Evolutionary conservation across 75 land plant genomes (phyloP).

Genomic region (Picea glauca): DNA sequence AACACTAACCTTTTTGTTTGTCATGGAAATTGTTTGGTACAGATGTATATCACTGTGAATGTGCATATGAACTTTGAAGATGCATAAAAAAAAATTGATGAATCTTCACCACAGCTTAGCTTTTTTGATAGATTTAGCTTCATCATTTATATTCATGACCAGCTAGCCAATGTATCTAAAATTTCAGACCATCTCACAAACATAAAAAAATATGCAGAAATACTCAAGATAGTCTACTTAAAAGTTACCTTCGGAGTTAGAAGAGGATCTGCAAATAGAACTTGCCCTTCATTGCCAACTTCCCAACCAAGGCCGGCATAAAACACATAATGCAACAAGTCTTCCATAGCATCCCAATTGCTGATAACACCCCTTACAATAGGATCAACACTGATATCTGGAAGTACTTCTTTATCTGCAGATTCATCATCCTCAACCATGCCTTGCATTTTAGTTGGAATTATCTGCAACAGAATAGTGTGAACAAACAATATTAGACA

Average conservation of each 20-base stretch:
- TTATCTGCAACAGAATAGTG: slow-evolving; percentile 28
- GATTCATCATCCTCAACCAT: slow-evolving; percentile 39
- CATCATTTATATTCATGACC: neutral
- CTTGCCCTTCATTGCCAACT: slow-evolving; percentile 93
- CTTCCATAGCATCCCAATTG: slow-evolving; percentile 99
- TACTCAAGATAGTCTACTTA: neutral
- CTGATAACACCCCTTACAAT: slow-evolving; percentile 81
- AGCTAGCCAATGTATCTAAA: neutral
- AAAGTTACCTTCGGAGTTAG: slow-evolving; percentile 79
- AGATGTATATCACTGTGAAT: neutral
- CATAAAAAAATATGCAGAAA: slow-evolving; percentile 6
- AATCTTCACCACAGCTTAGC: neutral
- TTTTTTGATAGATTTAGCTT: neutral
- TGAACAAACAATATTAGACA: no score
- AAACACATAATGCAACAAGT: slow-evolving; percentile 81
- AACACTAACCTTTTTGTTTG: neutral
- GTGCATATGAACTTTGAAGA: neutral
- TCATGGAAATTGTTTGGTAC: neutral
- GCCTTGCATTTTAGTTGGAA: slow-evolving; percentile 67
- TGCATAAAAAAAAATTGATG: neutral
- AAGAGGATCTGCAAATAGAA: slow-evolving; percentile 90
- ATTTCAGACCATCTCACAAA: neutral
- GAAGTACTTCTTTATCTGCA: slow-evolving; percentile 20
- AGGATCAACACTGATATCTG: slow-evolving; percentile 65
- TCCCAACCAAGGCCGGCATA: slow-evolving; percentile 95